Evolutionary conservation across 2,329 filamentous ascomycete genomes (phyloP).

Genomic region (Colletotrichum tabaci): DNA sequence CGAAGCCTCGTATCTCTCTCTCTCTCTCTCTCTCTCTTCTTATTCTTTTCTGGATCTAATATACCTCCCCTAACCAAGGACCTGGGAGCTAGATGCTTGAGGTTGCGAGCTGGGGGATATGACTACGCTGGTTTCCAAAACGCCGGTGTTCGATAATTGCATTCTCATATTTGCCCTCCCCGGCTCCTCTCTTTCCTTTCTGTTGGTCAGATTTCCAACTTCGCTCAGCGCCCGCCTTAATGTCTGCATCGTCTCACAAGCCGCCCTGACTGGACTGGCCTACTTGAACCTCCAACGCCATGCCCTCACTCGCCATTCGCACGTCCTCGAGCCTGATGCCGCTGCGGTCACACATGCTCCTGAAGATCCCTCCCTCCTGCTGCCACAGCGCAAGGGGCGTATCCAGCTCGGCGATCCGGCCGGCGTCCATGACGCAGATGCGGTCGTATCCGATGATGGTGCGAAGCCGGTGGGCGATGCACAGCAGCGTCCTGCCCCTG

Average conservation of each 20-base stretch:
- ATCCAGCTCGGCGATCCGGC: conserved; percentile 89
- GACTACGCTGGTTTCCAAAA: background rate
- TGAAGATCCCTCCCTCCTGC: conserved; percentile 80
- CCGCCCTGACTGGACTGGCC: conserved; percentile 41
- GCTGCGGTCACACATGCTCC: conserved; percentile 89
- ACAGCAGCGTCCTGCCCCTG: conserved; percentile 87
- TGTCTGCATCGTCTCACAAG: background rate
- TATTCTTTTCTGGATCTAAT: background rate
- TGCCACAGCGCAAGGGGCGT: conserved; percentile 82
- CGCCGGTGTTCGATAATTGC: background rate
- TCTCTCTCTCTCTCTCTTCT: no score
- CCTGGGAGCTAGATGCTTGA: background rate
- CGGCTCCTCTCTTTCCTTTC: background rate
- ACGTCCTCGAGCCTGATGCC: conserved; percentile 77
- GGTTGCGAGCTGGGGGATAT: background rate
- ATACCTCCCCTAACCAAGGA: background rate
- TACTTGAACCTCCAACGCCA: conserved; percentile 43
- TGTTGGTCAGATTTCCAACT: conserved; percentile 28
- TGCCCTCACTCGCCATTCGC: conserved; percentile 56
- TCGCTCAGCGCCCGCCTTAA: conserved; percentile 24
- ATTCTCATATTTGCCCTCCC: background rate
- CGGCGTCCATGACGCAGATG: conserved; percentile 96
- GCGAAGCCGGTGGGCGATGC: conserved; percentile 91
- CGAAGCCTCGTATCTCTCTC: background rate
- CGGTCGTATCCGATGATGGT: conserved; percentile 96